Evolutionary conservation across 176 grass and related monocot species (phyloP), one percentile per base, ranked within the genome.

Genomic region (Eleusine coracana): DNA sequence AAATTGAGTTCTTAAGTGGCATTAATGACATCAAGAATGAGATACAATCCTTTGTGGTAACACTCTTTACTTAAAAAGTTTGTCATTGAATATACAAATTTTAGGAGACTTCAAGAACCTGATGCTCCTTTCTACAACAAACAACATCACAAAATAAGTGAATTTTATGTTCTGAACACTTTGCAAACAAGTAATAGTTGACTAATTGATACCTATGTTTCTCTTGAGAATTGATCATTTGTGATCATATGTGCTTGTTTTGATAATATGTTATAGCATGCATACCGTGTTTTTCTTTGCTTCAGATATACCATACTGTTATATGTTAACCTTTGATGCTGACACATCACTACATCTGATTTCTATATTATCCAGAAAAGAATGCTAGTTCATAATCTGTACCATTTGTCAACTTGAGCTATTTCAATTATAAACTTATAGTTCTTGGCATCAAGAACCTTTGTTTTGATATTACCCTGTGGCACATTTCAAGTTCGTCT

Each of bases 11-110:
- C 65, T 66, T 96, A 70, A 92, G 89, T 87, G 96, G 89, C 41
- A 96, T 99, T 66, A 89, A 83, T 87, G 96, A 96, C 74, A 92
- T 99, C 85, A 94, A 99, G 83, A 84, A 90, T 86, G 96, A 96
- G 68, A 73, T 99, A 27, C 93, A 82, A 49, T 92, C 93, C 70
- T 99, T 99, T 79, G 10, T 99, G 96, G 96, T 99, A 96, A 86
- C 4, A 56, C 12, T 70, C 74, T 85, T 12, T 73, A 61, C 84
- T 88, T 68, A 49, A 56, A 60, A 63, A 29, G 23, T 66, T 51
- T 14, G 38, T 16, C 31, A 73, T 20, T 76, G 31, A 56, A 75
- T 75, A 54, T 58, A 2, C 4, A 75, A 23, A 0, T n/a, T 74
- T n/a, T 11, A 38, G 3, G 4, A 5, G 29, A 37, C 25, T 49